Percentiles rank a stretch among this genome's conserved stretches.
Evolutionary conservation across 225 moss, liverwort and hornwort species (phyloP).

Genomic region (Climacium dendroides): DNA sequence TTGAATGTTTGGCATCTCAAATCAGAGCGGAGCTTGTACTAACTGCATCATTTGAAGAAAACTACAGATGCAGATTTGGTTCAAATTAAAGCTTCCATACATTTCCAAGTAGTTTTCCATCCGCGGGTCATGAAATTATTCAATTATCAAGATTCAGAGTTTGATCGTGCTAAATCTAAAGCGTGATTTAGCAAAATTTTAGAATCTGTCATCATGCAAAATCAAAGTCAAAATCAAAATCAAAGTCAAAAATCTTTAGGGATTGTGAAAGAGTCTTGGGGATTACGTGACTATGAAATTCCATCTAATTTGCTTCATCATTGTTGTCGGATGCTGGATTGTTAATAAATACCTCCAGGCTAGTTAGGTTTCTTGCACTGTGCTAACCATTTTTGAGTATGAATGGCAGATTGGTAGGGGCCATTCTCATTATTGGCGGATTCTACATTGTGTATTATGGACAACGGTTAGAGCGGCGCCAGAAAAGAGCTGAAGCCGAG

Average conservation of each 20-base stretch:
- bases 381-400: neutral
- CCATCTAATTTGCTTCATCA: neutral
- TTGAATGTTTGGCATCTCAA: neutral
- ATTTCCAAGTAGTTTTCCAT: neutral
- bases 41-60: neutral
- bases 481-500: neutral
- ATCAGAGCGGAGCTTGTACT: neutral
- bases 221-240: neutral
- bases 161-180: neutral
- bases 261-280: neutral
- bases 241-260: neutral
- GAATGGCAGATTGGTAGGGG: conserved; percentile 7
- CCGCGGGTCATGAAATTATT: neutral
- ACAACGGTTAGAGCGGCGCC: neutral
- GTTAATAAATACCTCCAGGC: neutral
- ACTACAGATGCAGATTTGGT: too few species aligned
- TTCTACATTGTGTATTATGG: conserved; percentile 17
- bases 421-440: neutral
- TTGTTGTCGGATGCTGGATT: neutral
- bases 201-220: neutral
- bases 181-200: neutral
- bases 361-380: neutral
- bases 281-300: neutral
- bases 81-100: neutral
- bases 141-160: neutral